Conservation (phyloP, 495 filamentous ascomycete genomes). For the Tetracladium setigerum region DNA sequence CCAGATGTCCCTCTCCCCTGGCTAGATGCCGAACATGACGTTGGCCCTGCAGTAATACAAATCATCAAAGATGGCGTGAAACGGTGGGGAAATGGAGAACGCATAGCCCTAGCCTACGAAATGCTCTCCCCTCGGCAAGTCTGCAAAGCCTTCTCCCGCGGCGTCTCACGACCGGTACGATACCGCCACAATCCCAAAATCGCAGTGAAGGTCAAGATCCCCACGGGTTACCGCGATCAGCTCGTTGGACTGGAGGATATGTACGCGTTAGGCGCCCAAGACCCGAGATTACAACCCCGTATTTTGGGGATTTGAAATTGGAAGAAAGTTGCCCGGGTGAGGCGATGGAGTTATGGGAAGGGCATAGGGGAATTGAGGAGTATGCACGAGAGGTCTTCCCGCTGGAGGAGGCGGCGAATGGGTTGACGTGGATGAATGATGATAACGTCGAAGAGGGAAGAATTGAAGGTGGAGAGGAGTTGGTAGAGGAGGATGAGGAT, state of each 20-base stretch:
- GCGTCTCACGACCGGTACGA: slow-evolving; percentile 65
- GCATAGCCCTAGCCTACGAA: slow-evolving; percentile 81
- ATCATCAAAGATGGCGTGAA: slow-evolving; percentile 87
- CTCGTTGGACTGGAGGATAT: slow-evolving; percentile 65
- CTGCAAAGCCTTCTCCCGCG: slow-evolving; percentile 69
- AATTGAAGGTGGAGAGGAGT: slow-evolving; percentile 28
- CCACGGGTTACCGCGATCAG: slow-evolving; percentile 83
- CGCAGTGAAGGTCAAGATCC: slow-evolving; percentile 78
- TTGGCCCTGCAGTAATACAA: slow-evolving; percentile 89
- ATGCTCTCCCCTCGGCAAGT: slow-evolving; percentile 76
- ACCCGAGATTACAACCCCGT: slow-evolving; percentile 42
- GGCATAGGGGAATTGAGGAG: slow-evolving; percentile 84
- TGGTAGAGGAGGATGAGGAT: slow-evolving; percentile 30
- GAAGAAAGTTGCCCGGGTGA: slow-evolving; percentile 59
- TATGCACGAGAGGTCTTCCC: slow-evolving; percentile 95
- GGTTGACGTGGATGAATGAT: slow-evolving; percentile 79
- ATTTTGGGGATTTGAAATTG: slow-evolving; percentile 44
- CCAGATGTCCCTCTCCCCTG: slow-evolving; percentile 84
- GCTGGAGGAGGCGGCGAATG: slow-evolving; percentile 88
- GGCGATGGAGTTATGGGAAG: slow-evolving; percentile 80
- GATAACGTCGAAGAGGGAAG: slow-evolving; percentile 16
- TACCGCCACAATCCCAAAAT: slow-evolving; percentile 68
- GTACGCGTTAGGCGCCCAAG: slow-evolving; percentile 49
- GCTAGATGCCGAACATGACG: slow-evolving; percentile 95
- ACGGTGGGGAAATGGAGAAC: slow-evolving; percentile 68